phyloP scores from a whole-genome alignment of 805 yeast species.

The Wickerhamomyces ciferrii region DNA sequence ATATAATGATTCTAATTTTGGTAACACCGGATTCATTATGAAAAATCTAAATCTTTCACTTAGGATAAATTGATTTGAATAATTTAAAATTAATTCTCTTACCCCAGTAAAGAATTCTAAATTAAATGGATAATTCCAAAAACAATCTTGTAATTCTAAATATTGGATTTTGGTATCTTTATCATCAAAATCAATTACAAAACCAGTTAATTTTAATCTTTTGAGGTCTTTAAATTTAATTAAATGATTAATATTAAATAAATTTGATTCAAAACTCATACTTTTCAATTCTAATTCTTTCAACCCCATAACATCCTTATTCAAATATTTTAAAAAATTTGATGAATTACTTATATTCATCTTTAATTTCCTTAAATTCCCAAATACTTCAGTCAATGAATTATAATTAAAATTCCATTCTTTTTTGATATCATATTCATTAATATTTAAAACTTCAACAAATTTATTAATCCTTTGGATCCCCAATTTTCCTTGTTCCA shows the following conservation, averaged over 20 bases:
- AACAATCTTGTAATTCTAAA: conserved; percentile 37
- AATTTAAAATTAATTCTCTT: conserved; percentile 19
- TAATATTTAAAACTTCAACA: conserved; percentile 23
- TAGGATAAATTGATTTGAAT: conserved; percentile 26
- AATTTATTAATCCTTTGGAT: not conserved
- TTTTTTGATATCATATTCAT: conserved; percentile 23
- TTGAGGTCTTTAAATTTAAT: conserved; percentile 28
- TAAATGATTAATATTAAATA: conserved; percentile 40
- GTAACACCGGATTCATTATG: not conserved
- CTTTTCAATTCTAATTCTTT: conserved; percentile 18
- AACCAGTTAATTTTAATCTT: conserved; percentile 32
- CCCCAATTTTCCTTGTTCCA: conserved; percentile 4
- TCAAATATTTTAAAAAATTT: conserved; percentile 26
- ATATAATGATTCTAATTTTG: not conserved
- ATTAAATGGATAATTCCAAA: conserved; percentile 54
- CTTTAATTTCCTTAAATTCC: conserved; percentile 18
- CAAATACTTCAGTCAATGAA: conserved; percentile 16
- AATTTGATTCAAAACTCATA: conserved; percentile 15
- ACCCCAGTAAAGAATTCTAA: conserved; percentile 26
- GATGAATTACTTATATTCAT: conserved; percentile 25
- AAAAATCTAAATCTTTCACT: conserved; percentile 31
- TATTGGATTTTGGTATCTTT: conserved; percentile 21
- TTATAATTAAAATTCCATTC: conserved; percentile 31
- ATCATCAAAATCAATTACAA: conserved; percentile 37
- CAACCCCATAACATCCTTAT: conserved; percentile 10